These are phyloP conservation scores for Tylopilus sp. DNA, from an alignment of 768 basidiomycete species.

Conservation along the genomic window DNA sequence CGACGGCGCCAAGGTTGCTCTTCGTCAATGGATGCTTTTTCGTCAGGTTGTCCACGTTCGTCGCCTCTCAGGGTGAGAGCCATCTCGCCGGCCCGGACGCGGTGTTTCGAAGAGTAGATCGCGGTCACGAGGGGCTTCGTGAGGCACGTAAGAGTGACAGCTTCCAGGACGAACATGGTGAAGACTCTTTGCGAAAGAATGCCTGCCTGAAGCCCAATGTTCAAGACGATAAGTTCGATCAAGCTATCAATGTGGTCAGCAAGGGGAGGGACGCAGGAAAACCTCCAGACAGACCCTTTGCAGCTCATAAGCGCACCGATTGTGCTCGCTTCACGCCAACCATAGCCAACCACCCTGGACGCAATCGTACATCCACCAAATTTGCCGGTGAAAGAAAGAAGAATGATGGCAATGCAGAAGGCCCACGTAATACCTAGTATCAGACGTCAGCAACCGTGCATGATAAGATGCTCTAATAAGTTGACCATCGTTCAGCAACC, in stretches of 20 bases:
- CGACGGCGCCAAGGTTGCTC: slow-evolving; percentile 44
- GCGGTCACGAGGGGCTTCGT: slow-evolving; percentile 72
- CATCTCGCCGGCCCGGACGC: slow-evolving; percentile 40
- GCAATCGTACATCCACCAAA: slow-evolving; percentile 81
- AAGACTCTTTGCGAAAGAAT: slow-evolving; percentile 79
- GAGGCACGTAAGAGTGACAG: slow-evolving; percentile 77
- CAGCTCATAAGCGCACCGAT: slow-evolving; percentile 95
- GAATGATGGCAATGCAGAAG: slow-evolving; percentile 76
- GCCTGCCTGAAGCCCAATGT: slow-evolving; percentile 81
- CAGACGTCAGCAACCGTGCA: neutral
- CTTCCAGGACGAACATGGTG: slow-evolving; percentile 93
- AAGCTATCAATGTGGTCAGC: slow-evolving; percentile 42
- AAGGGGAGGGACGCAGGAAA: neutral
- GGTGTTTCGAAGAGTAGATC: slow-evolving; percentile 64
- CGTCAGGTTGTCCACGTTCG: slow-evolving; percentile 23
- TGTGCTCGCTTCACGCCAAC: slow-evolving; percentile 74
- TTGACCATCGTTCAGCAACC: slow-evolving; percentile 72
- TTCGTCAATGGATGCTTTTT: slow-evolving; percentile 9
- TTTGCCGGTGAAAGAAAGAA: slow-evolving; percentile 81
- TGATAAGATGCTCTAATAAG: neutral
- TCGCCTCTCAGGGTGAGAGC: slow-evolving; percentile 32
- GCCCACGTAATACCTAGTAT: slow-evolving; percentile 76
- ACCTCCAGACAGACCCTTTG: slow-evolving; percentile 62
- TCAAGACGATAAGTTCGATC: slow-evolving; percentile 93
- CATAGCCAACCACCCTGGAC: slow-evolving; percentile 66